Base-by-base conservation (phyloP, 2,329 filamentous ascomycete genomes). In the Bipolaris oryzae region DNA sequence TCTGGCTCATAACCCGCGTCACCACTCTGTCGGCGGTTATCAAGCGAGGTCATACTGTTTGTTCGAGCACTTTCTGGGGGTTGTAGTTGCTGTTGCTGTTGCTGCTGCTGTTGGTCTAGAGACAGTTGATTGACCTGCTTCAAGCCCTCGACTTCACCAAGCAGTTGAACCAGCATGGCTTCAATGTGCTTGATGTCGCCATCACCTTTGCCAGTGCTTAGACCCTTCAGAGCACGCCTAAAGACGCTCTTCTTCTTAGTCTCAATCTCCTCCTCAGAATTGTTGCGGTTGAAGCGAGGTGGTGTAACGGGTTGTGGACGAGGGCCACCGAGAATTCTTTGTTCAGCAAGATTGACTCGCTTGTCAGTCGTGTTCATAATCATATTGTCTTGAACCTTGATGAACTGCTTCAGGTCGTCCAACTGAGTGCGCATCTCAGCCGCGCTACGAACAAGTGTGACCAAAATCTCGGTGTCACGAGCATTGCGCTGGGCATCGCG, bases 401-500 rank as follows among this genome's bases (percentile, higher is more conserved):
- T 89, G 71, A 96, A 89, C 62, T 89, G 90, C 81, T 95, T 97
- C 84, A 99, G 90, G 68, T 96, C 93, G 64, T 96, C 91, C 72
- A 98, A 96, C 0, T 92, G 96, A 66, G 91, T 96, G 62, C 94
- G 91, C 93, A 98, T 98, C 77, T 99, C 95, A 11, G 95, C 89
- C 3, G 95, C 94, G 52, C 92, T 93, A 57, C 94, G 89, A 59
- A 99, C 95, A 31, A 99, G 85, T 0, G 95, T 94, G 44, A 97
- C 91, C 16, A 99, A 82, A 53, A 99, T 97, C 77, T 99, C 95
- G 0, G 95, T 98, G 70, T 99, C 95, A 42, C 95, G 87, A 43
- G 95, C 95, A 77, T 95, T 98, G 57, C 95, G 89, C 78, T 98
- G 94, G 38, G 94, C 95, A 78, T 99, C 95, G 34, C 95, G 89